Conservation (phyloP, 352 stramenopile genomes). For the Aphanomyces cochlioides region DNA sequence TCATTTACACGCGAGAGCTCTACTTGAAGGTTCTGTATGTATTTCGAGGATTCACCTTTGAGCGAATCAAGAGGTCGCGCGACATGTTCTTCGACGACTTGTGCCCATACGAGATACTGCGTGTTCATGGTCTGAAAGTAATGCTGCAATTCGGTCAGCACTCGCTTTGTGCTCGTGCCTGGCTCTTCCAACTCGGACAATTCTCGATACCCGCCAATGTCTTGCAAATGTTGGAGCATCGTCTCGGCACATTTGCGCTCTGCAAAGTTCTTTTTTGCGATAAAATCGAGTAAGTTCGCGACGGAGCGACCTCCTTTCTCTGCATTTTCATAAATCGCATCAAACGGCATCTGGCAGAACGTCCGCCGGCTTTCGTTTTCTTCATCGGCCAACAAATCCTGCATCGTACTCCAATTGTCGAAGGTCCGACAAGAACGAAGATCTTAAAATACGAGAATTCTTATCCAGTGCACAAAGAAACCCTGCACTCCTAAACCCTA, state of each 20-base stretch:
- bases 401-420: conserved; percentile 1
- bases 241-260: conserved; percentile 60
- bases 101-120: conserved; percentile 67
- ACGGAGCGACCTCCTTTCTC: conserved; percentile 75
- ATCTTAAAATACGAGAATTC: neutral
- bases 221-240: conserved; percentile 43
- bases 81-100: conserved; percentile 80
- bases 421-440: neutral
- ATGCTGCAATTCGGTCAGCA: conserved; percentile 54
- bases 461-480: neutral
- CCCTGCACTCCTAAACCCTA: too few relatives aligned
- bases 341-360: conserved; percentile 83
- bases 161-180: conserved; percentile 56
- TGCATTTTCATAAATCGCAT: conserved; percentile 72
- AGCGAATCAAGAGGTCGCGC: conserved; percentile 70
- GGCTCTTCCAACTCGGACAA: conserved; percentile 67
- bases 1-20: conserved; percentile 77
- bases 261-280: conserved; percentile 57
- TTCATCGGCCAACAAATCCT: conserved; percentile 22
- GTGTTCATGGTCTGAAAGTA: conserved; percentile 60
- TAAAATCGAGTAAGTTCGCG: conserved; percentile 64
- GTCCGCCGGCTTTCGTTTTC: conserved; percentile 85
- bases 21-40: conserved; percentile 72
- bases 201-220: conserved; percentile 21
- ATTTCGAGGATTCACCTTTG: conserved; percentile 65